These are phyloP conservation scores for Phalaenopsis equestris DNA, from an alignment of 106 monocot genomes.

Conservation along the genomic window DNA sequence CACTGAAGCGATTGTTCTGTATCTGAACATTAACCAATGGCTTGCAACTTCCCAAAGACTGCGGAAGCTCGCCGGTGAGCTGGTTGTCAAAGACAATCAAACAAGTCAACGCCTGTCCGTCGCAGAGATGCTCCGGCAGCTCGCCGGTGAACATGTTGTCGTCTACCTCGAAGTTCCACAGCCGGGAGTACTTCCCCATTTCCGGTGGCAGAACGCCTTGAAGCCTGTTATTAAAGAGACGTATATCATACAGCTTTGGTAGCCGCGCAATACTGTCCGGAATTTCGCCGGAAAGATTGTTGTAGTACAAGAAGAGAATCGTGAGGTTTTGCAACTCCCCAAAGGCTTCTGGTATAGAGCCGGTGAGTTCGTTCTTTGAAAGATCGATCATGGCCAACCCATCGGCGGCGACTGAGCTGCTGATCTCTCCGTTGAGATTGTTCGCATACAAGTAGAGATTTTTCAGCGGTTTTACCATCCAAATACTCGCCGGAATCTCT, in stretches of 20 bases:
- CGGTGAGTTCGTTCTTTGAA: constrained; percentile 34
- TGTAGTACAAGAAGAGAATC: constrained; percentile 20
- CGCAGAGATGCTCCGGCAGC: constrained; percentile 42
- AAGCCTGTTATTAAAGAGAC: constrained; percentile 36
- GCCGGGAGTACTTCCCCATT: constrained; percentile 33
- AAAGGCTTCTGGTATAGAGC: constrained; percentile 33
- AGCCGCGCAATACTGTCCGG: constrained; percentile 29
- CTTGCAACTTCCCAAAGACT: constrained; percentile 31
- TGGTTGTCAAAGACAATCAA: constrained; percentile 37
- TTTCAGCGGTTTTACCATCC: constrained; percentile 40
- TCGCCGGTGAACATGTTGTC: constrained; percentile 44
- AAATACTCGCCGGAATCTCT: constrained; percentile 34
- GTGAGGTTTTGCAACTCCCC: constrained; percentile 22
- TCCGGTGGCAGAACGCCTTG: constrained; percentile 32
- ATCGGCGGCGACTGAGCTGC: constrained; percentile 11
- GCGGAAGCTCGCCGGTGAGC: constrained; percentile 41
- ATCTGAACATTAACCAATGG: constrained; percentile 28
- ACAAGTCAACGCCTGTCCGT: constrained; percentile 5
- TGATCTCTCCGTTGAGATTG: constrained; percentile 32
- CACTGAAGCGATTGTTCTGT: constrained; percentile 39
- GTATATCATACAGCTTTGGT: constrained; percentile 23
- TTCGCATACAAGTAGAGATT: constrained; percentile 38
- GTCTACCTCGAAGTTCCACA: constrained; percentile 40
- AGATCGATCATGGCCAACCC: constrained; percentile 29
- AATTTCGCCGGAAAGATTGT: constrained; percentile 33